Evolutionary conservation across 164 flowering plant species (phyloP).

Genomic region (Houttuynia cordata): DNA sequence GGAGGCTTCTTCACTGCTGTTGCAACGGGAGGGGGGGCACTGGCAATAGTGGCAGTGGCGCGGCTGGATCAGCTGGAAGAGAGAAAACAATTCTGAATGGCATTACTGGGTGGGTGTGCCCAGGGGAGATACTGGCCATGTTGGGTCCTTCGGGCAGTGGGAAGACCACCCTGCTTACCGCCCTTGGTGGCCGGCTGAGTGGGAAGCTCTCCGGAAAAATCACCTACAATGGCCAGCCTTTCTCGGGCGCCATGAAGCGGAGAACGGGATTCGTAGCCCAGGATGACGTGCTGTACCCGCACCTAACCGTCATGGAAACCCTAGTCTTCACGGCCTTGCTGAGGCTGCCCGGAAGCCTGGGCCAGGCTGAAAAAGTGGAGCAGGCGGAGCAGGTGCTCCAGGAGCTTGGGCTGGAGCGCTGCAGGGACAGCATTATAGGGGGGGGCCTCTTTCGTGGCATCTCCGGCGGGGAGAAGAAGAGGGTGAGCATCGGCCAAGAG

Average conservation of each 20-base stretch:
- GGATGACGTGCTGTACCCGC: conserved; percentile 69
- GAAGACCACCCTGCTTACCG: conserved; percentile 76
- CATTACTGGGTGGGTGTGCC: conserved; percentile 59
- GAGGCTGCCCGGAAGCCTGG: conserved; percentile 49
- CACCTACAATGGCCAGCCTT: conserved; percentile 62
- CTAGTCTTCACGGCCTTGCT: conserved; percentile 72
- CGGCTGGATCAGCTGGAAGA: conserved; percentile 16
- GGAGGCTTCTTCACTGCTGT: not conserved
- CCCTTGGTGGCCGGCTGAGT: conserved; percentile 63
- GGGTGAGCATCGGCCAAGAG: conserved; percentile 92
- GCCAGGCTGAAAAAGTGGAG: conserved; percentile 34
- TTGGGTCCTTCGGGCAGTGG: conserved; percentile 93
- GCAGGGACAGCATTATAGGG: conserved; percentile 76
- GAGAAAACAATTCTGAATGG: conserved; percentile 72
- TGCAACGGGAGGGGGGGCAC: not conserved
- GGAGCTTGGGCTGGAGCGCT: conserved; percentile 49
- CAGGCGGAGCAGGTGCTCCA: conserved; percentile 55
- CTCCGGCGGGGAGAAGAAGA: conserved; percentile 88
- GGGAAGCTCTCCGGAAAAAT: conserved; percentile 68
- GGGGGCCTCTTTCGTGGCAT: conserved; percentile 74
- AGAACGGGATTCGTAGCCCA: conserved; percentile 79
- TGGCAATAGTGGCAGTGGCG: conserved; percentile 17
- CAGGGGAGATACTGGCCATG: conserved; percentile 82
- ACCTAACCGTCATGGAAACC: conserved; percentile 73
- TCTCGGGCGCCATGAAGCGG: conserved; percentile 52